A percentile compares a stretch with the other conserved stretches of the same genome.
phyloP scores from a whole-genome alignment of 352 stramenopile genomes.

The Saprolegnia diclina region DNA sequence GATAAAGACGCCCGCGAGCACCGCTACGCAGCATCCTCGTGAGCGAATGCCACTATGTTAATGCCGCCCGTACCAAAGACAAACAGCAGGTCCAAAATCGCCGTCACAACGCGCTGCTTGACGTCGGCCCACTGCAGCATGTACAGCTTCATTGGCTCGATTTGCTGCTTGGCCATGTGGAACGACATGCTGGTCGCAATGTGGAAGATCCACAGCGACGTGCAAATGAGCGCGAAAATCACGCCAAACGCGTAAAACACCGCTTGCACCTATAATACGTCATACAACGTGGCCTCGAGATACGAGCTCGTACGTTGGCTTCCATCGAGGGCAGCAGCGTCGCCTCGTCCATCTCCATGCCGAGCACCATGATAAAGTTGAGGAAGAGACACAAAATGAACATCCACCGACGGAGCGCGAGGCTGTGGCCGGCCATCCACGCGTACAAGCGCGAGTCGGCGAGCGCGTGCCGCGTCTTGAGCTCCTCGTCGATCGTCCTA shows the following conservation, averaged over 20 bases:
- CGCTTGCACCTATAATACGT: not conserved
- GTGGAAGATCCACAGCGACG: constrained; percentile 22
- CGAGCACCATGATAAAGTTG: constrained; percentile 24
- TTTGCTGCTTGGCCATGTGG: not conserved
- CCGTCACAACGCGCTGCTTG: not conserved
- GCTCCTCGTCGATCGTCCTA: constrained; percentile 25
- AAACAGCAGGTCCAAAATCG: constrained; percentile 17
- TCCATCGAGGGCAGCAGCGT: not conserved
- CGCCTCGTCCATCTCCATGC: constrained; percentile 10
- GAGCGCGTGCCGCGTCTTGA: constrained; percentile 17
- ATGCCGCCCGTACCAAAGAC: constrained; percentile 1
- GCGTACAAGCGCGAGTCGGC: constrained; percentile 9
- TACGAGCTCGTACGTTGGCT: no score
- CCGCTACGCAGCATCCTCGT: not conserved
- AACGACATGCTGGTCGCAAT: constrained; percentile 3
- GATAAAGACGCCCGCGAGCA: constrained; percentile 12
- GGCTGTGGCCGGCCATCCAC: constrained; percentile 18
- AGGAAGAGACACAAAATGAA: constrained; percentile 23
- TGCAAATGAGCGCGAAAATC: constrained; percentile 20
- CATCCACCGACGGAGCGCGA: constrained; percentile 21
- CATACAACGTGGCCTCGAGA: no score
- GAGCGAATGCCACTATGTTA: not conserved
- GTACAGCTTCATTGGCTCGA: constrained; percentile 6
- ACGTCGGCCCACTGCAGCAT: constrained; percentile 3
- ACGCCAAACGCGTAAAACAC: constrained; percentile 6